Percentiles rank a stretch among this genome's conserved stretches.
These are phyloP conservation scores for Thermoascus crustaceus DNA, from an alignment of 2,329 filamentous ascomycete species.

Conservation along the genomic window DNA sequence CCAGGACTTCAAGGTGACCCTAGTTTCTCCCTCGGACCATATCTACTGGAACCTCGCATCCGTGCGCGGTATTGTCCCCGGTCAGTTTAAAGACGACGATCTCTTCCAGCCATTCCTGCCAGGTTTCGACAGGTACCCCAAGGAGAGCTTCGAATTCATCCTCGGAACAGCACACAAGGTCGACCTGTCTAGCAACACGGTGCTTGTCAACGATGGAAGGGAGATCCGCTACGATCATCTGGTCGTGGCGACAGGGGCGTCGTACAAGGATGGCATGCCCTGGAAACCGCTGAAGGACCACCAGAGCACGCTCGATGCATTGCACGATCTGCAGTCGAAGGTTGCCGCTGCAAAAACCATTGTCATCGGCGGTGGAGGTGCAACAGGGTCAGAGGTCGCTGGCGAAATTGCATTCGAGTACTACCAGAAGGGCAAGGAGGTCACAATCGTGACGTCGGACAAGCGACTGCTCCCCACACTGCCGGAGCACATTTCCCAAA, in stretches of 20 bases:
- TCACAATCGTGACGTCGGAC: constrained; percentile 8
- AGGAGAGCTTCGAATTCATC: constrained; percentile 9
- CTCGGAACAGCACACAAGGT: constrained; percentile 5
- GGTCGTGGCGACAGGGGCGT: constrained; percentile 14
- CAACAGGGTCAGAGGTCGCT: constrained; percentile 27
- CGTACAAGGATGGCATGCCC: constrained; percentile 6
- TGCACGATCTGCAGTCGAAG: constrained; percentile 12
- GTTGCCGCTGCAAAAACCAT: constrained; percentile 19
- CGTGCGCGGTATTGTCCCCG: constrained; percentile 2
- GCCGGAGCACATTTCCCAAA: constrained; percentile 5
- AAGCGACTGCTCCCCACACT: constrained; percentile 1
- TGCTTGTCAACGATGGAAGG: neutral
- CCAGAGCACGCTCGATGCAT: constrained; percentile 10
- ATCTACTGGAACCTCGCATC: constrained; percentile 8
- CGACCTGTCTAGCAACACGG: constrained; percentile 7
- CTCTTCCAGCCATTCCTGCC: constrained; percentile 5
- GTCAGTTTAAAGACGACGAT: constrained; percentile 5
- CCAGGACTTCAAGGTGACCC: constrained; percentile 4
- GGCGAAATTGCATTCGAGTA: constrained; percentile 21
- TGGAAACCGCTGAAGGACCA: constrained; percentile 13
- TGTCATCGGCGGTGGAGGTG: constrained; percentile 24
- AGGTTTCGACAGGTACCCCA: constrained; percentile 5
- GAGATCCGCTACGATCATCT: constrained; percentile 14
- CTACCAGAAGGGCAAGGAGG: constrained; percentile 7
- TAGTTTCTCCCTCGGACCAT: constrained; percentile 4